Evolutionary conservation across 805 yeast species (phyloP), one percentile per base, ranked within the genome.

Genomic region (Lipomyces japonicus): DNA sequence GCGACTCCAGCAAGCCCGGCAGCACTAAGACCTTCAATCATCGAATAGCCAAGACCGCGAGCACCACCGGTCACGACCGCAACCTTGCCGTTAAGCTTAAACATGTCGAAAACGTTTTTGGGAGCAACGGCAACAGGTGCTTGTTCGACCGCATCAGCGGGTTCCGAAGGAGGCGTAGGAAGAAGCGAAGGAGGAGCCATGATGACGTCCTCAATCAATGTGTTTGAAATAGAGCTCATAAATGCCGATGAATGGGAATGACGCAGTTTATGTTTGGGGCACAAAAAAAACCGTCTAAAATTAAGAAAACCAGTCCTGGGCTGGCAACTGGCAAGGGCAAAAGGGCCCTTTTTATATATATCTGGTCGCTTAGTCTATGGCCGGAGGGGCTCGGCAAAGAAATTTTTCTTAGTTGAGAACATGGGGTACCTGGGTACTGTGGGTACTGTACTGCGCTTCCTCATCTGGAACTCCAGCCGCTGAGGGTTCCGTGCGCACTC

Each of bases 21-120:
- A 34, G 71, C 79, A 63, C 82, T 68, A 41, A 80, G 72, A 18
- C 83, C 84, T 65, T 82, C 77, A 49, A 82, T 77, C 69, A 81
- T 69, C 38, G 79, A 76, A 48, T 77, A 71, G 23, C 83, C 82
- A 57, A 81, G 74, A 34, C 86, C 86, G 34, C 86, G 80, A 44
- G 84, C 81, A 37, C 85, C 86, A 39, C 86, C 86, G 42, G 86
- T 81, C 49, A 81, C 70, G 28, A 81, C 71, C 51, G 80, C 84
- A 46, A 81, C 75, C 69, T 78, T 77, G 48, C 84, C 84, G 60
- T 79, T 83, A 58, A 81, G 73, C 57, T 82, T 72, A 70, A 79
- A 80, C 48, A 63, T 60, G 54, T 70, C 47, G 52, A 70, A 68
- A 63, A 72, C 61, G 62, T 68, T 69, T 43, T 69, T 70, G 46